A percentile compares a stretch with the other conserved stretches of the same genome.
phyloP scores from a whole-genome alignment of 352 stramenopile genomes.

The Globisporangium okanoganense region DNA sequence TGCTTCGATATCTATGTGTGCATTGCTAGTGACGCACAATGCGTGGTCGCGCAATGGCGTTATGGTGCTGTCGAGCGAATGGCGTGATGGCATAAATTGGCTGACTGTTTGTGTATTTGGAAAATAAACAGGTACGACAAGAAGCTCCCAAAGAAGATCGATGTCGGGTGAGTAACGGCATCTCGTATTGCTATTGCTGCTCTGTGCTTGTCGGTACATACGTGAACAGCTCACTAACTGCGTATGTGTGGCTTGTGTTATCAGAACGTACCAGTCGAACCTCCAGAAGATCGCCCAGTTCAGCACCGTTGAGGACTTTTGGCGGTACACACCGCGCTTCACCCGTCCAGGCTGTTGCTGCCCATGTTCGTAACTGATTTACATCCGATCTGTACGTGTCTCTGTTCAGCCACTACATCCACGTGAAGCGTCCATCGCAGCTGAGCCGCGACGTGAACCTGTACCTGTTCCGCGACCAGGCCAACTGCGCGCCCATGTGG shows the following conservation, averaged over 20 bases:
- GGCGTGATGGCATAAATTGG: background rate
- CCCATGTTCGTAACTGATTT: background rate
- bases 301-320: conserved; percentile 91
- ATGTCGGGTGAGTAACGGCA: conserved; percentile 57
- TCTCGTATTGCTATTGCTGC: background rate
- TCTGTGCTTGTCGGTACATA: background rate
- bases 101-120: conserved; percentile 8
- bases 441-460: conserved; percentile 91
- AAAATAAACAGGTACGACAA: conserved; percentile 87
- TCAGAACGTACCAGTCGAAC: conserved; percentile 74
- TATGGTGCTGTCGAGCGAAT: background rate
- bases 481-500: conserved; percentile 89
- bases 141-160: conserved; percentile 90
- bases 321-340: conserved; percentile 51
- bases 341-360: background rate
- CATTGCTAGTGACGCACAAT: background rate
- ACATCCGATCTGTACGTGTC: background rate
- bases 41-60: background rate
- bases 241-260: conserved; percentile 5
- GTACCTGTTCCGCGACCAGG: conserved; percentile 90
- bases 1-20: background rate
- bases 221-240: background rate
- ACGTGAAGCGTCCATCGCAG: conserved; percentile 92
- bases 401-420: conserved; percentile 80
- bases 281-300: conserved; percentile 89